Percentiles rank a stretch among this genome's conserved stretches.
Evolutionary conservation across 2,329 filamentous ascomycete genomes (phyloP).

Genomic region (Aureobasidium sp.): DNA sequence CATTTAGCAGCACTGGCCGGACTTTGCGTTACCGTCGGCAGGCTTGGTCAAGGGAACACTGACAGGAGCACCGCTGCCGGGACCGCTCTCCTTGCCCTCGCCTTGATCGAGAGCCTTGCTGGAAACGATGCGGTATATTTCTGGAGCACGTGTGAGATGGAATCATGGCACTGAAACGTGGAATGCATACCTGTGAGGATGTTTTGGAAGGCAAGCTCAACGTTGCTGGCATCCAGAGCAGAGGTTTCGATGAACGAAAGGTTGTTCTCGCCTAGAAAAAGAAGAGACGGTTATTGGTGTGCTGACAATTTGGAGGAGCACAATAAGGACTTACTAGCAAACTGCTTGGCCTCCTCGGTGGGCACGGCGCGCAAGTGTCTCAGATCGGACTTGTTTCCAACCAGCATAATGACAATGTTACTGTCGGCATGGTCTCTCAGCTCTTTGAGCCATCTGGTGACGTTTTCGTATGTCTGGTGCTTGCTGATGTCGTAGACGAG

Average conservation of each 20-base stretch:
- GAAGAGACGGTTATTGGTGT: neutral
- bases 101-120: conserved; percentile 93
- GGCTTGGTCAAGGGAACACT: conserved; percentile 79
- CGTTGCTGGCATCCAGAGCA: conserved; percentile 95
- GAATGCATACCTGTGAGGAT: conserved; percentile 75
- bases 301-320: neutral
- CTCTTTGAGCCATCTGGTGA: conserved; percentile 98
- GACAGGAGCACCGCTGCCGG: conserved; percentile 65
- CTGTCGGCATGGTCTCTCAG: conserved; percentile 94
- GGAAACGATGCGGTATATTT: conserved; percentile 97
- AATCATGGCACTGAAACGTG: neutral
- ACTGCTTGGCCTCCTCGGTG: conserved; percentile 94
- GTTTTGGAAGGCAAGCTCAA: conserved; percentile 98
- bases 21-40: conserved; percentile 69
- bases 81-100: conserved; percentile 64
- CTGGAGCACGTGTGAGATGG: conserved; percentile 38
- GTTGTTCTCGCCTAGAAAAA: conserved; percentile 75
- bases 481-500: conserved; percentile 99
- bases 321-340: conserved; percentile 65
- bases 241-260: conserved; percentile 99
- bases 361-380: conserved; percentile 93
- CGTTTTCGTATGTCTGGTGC: conserved; percentile 98
- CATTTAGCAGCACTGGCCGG: conserved; percentile 68
- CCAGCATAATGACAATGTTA: conserved; percentile 99
- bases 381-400: conserved; percentile 99